Evolutionary conservation across 2,329 filamentous ascomycete genomes (phyloP), one percentile per base, ranked within the genome.

Genomic region (Verticillium longisporum): DNA sequence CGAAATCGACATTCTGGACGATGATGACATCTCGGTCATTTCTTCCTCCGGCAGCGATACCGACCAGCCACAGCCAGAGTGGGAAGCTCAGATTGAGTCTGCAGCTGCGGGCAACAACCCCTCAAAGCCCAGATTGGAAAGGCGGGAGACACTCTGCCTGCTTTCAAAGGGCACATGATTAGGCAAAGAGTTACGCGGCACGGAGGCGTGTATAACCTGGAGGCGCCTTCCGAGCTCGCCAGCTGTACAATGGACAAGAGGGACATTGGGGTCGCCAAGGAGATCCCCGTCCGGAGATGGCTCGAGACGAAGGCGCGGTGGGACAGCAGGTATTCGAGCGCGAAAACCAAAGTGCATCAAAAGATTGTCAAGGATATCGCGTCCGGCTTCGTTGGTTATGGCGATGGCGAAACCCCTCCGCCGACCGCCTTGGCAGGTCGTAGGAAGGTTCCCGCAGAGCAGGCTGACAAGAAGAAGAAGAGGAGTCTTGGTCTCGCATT

Each of bases 91-190:
- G 60, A 34, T 55, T 21, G 54, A 55, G 31, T 33, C 54, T 11
- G n/a, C 45, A 26, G 6, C 45, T 21, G 2, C 55, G 59, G 18
- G 64, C 64, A 15, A 62, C 21, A 64, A 65, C 32, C 56, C 13
- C 36, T 56, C 11, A 53, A 60, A 21, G 61, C 70, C 2, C 69
- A 81, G n/a, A 83, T 97, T 7, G 93, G 94, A 18, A 91, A 85
- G 70, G 92, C 93, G 2, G 93, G 93, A 1, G 92, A 96, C 68
- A 84, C 91, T 4, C 76, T 97, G 0, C 94, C 92, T 0, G 76
- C 82, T 0, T 98, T 97, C 73, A 82, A 85, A 59, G 81, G 89
- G 62, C 88, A 96, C 72, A 97, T 98, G 93, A 93, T 99, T 63
- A 88, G 95, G 9, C 92, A 99, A 72, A 82, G 89, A 33, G 88